Conservation (phyloP, 352 stramenopile species). For the Thraustotheca clavata region DNA sequence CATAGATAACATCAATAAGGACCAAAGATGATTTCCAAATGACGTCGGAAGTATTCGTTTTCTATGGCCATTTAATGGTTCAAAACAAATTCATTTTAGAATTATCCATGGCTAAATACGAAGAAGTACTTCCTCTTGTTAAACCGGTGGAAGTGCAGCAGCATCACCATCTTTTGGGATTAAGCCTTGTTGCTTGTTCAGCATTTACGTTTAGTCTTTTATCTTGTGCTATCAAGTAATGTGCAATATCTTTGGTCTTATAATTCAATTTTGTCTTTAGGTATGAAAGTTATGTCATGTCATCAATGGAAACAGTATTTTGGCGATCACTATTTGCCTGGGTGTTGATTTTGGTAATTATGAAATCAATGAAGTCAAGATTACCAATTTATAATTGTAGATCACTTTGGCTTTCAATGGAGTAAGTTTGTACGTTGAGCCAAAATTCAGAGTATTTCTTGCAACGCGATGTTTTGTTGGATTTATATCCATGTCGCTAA, state of each 20-base stretch:
- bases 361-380: too few relatives aligned
- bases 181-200: conserved; percentile 37
- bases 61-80: too few relatives aligned
- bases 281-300: conserved; percentile 35
- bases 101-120: too few relatives aligned
- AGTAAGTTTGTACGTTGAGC: conserved; percentile 25
- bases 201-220: conserved; percentile 51
- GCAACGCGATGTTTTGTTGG: conserved; percentile 49
- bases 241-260: not conserved
- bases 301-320: conserved; percentile 46
- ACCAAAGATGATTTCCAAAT: too few relatives aligned
- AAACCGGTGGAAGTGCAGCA: not conserved
- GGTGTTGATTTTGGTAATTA: conserved; percentile 33
- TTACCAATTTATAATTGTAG: conserved; percentile 19
- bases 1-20: too few relatives aligned
- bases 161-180: conserved; percentile 26
- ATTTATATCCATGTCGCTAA: conserved; percentile 44
- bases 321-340: conserved; percentile 43
- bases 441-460: conserved; percentile 42
- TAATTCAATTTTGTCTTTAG: not conserved
- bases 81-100: too few relatives aligned
- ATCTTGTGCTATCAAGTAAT: conserved; percentile 41
- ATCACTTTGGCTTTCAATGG: conserved; percentile 23
- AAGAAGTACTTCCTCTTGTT: conserved; percentile 10
- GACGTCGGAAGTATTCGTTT: too few relatives aligned